Evolutionary conservation across 169 alveolate genomes (phyloP), one percentile per base, ranked within the genome.

Genomic region (Cryptosporidium canis): DNA sequence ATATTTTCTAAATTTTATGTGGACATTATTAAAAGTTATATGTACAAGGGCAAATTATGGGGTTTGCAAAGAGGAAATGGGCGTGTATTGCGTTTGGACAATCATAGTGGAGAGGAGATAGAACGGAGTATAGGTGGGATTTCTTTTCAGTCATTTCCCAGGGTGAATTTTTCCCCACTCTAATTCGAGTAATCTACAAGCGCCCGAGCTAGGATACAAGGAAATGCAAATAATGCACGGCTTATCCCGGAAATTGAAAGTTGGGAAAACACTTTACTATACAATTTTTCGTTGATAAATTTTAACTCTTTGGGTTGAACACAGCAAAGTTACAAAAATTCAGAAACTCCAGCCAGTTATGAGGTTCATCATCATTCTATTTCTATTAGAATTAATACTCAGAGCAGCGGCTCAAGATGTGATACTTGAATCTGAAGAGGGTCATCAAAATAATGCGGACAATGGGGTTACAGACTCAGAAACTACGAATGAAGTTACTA

Each of bases 131-230:
- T n/a, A n/a, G n/a, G n/a, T n/a, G n/a, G n/a, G n/a, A n/a, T n/a
- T n/a, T n/a, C n/a, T n/a, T n/a, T n/a, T 14, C n/a, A n/a, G n/a
- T 47, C n/a, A 47, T 51, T 51, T 18, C 63, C 63, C 63, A 61
- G 29, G 3, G 33, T n/a, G 33, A 18, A 2, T 18, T 21, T 37
- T 41, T 39, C 16, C 39, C 18, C 51, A 35, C 84, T 70, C 84
- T 51, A 48, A 48, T 70, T 70, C 84, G 84, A 70, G 84, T 70
- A 70, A 70, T 70, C n/a, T 31, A 70, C 84, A 70, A 70, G 84
- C 84, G 84, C 84, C 67, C 84, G 84, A 70, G 66, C 27, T 45
- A 66, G 47, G 83, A 68, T 68, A 70, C 44, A 31, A 48, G 35
- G 47, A 51, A 70, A 70, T 70, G 67, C 84, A 70, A 33, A 48